Conservation (phyloP, 441 rosid species). For the Mallotus japonicus region DNA sequence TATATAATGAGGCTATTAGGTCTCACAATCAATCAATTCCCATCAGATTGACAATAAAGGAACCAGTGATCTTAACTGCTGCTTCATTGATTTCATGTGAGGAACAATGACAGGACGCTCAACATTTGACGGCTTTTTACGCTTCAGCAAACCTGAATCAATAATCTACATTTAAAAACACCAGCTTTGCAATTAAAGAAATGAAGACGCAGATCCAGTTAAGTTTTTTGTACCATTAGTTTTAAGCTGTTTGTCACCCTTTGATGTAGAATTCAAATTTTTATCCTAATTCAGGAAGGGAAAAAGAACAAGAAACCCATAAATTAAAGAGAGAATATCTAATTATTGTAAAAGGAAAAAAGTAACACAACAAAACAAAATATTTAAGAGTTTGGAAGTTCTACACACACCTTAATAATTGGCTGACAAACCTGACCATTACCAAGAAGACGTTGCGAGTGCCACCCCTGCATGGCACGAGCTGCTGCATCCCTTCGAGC, state of each 20-base stretch:
- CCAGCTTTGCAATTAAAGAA: slow-evolving; percentile 4
- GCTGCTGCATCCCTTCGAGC: slow-evolving; percentile 73
- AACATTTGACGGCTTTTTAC: slow-evolving; percentile 42
- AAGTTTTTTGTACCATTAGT: slow-evolving; percentile 36
- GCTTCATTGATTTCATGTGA: slow-evolving; percentile 40
- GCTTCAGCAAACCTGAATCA: slow-evolving; percentile 52
- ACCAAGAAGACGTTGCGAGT: slow-evolving; percentile 57
- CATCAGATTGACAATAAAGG: slow-evolving; percentile 4
- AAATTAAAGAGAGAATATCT: not conserved
- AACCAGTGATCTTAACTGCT: slow-evolving; percentile 36
- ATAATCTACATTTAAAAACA: slow-evolving; percentile 21
- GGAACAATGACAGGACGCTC: slow-evolving; percentile 38
- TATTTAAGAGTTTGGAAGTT: slow-evolving; percentile 4
- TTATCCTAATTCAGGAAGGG: slow-evolving; percentile 38
- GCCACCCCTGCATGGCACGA: slow-evolving; percentile 83
- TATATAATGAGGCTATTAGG: slow-evolving; percentile 9
- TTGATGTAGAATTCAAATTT: slow-evolving; percentile 36
- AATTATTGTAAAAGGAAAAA: not conserved
- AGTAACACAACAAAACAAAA: not conserved
- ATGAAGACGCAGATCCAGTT: slow-evolving; percentile 9
- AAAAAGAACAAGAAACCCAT: not conserved
- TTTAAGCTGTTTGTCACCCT: slow-evolving; percentile 52
- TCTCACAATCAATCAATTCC: not conserved
- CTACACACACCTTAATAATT: slow-evolving; percentile 37
- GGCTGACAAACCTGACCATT: slow-evolving; percentile 64